Evolutionary conservation across 495 filamentous ascomycete species (phyloP), one percentile per base, ranked within the genome.

Genomic region (Podospora pseudocomata): DNA sequence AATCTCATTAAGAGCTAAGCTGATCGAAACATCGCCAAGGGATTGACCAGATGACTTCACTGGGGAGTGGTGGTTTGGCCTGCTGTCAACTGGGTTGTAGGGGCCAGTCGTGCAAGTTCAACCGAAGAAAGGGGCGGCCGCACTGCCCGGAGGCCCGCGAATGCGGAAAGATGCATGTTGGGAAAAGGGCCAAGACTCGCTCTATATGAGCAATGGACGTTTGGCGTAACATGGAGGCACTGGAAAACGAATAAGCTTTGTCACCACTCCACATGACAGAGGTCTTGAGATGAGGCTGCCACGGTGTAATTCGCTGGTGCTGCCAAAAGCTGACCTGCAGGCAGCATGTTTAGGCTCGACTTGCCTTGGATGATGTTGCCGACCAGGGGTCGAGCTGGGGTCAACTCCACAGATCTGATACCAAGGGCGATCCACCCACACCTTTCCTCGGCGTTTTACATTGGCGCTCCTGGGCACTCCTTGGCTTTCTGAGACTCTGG

Each of bases 21-120:
- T 19, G 53, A 28, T 59, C 44, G 34, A 58, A 63, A 65, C 68
- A 56, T 26, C 3, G 60, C 60, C 66, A 63, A 63, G 59, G 39
- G 53, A 23, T 56, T 26, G 11, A 65, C n/a, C 1, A 53, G 26
- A 61, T 11, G 39, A 20, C 26, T 30, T 49, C 58, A 5, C 60
- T 65, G 27, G 16, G n/a, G 11, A 49, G n/a, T 44, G n/a, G 2
- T 30, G 20, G n/a, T 63, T 49, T 39, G 28, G n/a, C 23, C 30
- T 32, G 23, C 27, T 18, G 59, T 61, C 27, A 66, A 34, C 39
- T 16, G 15, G 39, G 2, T 49, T 16, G 39, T 18, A 32, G 11
- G 13, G 2, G 5, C 1, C 7, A 13, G 39, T 13, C 39, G 15
- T 49, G 39, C 39, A 49, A 49, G 39, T 49, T 49, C 9, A 49